phyloP scores from a whole-genome alignment of 768 basidiomycete species.

The Solioccasus polychromus region DNA sequence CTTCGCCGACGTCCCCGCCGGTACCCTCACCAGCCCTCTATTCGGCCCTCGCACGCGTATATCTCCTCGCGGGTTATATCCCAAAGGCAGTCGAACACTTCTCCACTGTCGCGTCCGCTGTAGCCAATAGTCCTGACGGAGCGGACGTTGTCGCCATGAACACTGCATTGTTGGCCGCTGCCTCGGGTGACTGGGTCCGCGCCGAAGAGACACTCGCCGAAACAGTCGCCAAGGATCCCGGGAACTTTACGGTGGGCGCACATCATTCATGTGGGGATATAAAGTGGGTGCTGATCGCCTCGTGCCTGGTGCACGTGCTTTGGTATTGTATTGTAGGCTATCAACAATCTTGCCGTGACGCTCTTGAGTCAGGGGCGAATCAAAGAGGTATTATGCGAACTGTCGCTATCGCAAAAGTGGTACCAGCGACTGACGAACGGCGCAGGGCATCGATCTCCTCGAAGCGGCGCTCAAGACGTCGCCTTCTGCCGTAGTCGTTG shows the following conservation, averaged over 20 bases:
- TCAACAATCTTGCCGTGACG: slow-evolving; percentile 75
- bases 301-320: not conserved
- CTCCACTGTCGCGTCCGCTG: slow-evolving; percentile 36
- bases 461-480: slow-evolving; percentile 61
- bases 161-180: slow-evolving; percentile 59
- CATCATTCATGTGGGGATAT: too few relatives aligned
- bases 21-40: slow-evolving; percentile 52
- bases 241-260: slow-evolving; percentile 57
- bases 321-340: slow-evolving; percentile 57
- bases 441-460: slow-evolving; percentile 67
- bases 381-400: slow-evolving; percentile 52
- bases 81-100: slow-evolving; percentile 59
- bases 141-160: slow-evolving; percentile 57
- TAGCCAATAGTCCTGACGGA: slow-evolving; percentile 40
- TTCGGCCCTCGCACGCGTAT: slow-evolving; percentile 69
- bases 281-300: not conserved
- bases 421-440: not conserved
- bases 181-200: slow-evolving; percentile 66
- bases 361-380: slow-evolving; percentile 68
- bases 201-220: slow-evolving; percentile 45
- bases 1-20: slow-evolving; percentile 9
- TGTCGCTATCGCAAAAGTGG: too few relatives aligned
- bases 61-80: slow-evolving; percentile 72
- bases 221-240: slow-evolving; percentile 51
- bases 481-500: slow-evolving; percentile 68